These are phyloP conservation scores for Prunus campanulata DNA, from an alignment of 306 rosid genomes.

Conservation along the genomic window DNA sequence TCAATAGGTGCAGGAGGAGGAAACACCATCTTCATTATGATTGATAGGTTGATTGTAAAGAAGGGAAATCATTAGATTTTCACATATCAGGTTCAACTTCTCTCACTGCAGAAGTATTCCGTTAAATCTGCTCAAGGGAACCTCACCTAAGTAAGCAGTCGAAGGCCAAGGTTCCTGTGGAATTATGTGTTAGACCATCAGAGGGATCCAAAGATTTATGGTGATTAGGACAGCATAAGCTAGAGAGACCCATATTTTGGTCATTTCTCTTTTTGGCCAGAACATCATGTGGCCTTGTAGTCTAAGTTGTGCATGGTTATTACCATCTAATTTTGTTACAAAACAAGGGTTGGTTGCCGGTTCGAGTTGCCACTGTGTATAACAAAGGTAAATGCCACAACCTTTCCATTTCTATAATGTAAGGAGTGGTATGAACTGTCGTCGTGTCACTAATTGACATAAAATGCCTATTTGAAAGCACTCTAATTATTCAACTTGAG, in stretches of 20 bases:
- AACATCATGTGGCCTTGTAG: slow-evolving; percentile 17
- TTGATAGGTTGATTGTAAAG: slow-evolving; percentile 43
- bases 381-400: background rate
- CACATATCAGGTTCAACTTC: slow-evolving; percentile 19
- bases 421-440: background rate
- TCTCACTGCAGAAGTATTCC: slow-evolving; percentile 8
- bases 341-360: slow-evolving; percentile 23
- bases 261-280: slow-evolving; percentile 1
- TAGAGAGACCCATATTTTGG: background rate
- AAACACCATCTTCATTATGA: slow-evolving; percentile 82
- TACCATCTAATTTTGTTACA: slow-evolving; percentile 51
- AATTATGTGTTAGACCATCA: background rate
- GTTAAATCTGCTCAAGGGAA: slow-evolving; percentile 1
- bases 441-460: no score
- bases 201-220: slow-evolving; percentile 1
- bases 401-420: background rate
- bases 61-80: slow-evolving; percentile 7
- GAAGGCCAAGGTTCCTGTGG: background rate
- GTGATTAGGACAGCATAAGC: slow-evolving; percentile 15
- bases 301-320: slow-evolving; percentile 27
- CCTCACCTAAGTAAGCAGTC: background rate
- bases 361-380: slow-evolving; percentile 22
- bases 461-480: background rate
- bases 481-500: background rate
- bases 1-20: slow-evolving; percentile 70